Evolutionary conservation across 2,329 filamentous ascomycete species (phyloP).

Genomic region (Dactylellina leptospora): DNA sequence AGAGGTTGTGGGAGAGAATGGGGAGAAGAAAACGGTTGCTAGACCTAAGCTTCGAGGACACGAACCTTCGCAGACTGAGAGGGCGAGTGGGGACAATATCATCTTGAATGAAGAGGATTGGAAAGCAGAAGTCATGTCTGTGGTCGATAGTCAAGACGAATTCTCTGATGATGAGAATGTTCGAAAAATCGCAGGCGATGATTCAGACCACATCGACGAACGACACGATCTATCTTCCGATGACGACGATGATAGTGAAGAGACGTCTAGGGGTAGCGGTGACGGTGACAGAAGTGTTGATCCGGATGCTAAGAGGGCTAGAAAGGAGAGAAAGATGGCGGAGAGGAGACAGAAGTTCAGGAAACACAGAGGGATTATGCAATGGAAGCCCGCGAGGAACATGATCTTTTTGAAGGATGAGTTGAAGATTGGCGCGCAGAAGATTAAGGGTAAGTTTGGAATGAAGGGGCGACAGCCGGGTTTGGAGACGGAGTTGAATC

Average conservation of each 20-base stretch:
- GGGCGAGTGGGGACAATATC: conserved; percentile 55
- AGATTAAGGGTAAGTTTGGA: conserved; percentile 78
- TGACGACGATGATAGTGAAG: conserved; percentile 60
- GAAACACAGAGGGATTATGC: conserved; percentile 90
- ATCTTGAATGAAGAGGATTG: conserved; percentile 43
- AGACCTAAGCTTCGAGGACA: conserved; percentile 74
- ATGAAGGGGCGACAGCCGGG: conserved; percentile 84
- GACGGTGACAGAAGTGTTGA: conserved; percentile 35
- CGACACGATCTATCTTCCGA: conserved; percentile 52
- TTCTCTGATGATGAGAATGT: conserved; percentile 56
- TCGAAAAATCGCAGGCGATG: conserved; percentile 38
- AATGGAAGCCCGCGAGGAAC: conserved; percentile 91
- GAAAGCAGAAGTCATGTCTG: conserved; percentile 56
- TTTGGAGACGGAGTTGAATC: conserved; percentile 75
- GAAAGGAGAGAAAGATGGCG: conserved; percentile 57
- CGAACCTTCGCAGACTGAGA: conserved; percentile 62
- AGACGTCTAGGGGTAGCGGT: too few relatives aligned
- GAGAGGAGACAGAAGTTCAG: conserved; percentile 68
- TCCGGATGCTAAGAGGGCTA: conserved; percentile 54
- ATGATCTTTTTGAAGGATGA: conserved; percentile 84
- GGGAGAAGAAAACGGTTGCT: conserved; percentile 69
- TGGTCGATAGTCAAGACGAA: conserved; percentile 55
- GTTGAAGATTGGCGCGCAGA: conserved; percentile 77
- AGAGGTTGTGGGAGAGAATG: conserved; percentile 79
- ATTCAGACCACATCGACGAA: conserved; percentile 55